phyloP scores from a whole-genome alignment of 1,284 basidiomycete genomes.

The Sanghuangporus sanghuang region DNA sequence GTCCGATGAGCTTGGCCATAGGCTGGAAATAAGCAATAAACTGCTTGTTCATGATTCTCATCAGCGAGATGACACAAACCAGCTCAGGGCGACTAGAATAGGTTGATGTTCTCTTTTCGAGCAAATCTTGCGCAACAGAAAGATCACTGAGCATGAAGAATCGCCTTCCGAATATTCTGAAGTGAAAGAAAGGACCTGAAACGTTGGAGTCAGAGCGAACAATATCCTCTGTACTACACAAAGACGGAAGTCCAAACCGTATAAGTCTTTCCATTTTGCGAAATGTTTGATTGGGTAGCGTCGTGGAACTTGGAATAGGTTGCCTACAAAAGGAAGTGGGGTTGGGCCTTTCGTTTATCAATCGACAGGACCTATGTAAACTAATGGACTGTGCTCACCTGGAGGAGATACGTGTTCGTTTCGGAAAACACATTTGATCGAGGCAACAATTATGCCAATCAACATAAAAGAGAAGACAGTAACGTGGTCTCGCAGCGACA shows the following conservation, averaged over 20 bases:
- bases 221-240: too few relatives aligned
- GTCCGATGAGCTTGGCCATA: constrained; percentile 5
- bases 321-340: constrained; percentile 7
- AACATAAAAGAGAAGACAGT: too few relatives aligned
- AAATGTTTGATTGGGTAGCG: not conserved
- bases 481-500: too few relatives aligned
- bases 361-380: too few relatives aligned
- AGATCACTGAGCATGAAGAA: constrained; percentile 18
- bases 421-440: too few relatives aligned
- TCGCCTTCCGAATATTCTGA: constrained; percentile 13
- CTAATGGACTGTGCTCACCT: too few relatives aligned
- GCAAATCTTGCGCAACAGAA: constrained; percentile 15
- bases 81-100: constrained; percentile 13
- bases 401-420: too few relatives aligned
- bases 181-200: constrained; percentile 9
- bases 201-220: not conserved
- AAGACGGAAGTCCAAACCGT: not conserved
- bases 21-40: not conserved
- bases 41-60: not conserved
- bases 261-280: not conserved
- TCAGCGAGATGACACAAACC: not conserved
- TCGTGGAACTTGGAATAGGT: constrained; percentile 1
- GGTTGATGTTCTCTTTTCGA: constrained; percentile 17
- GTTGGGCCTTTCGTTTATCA: too few relatives aligned
- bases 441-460: too few relatives aligned